Percentiles rank a stretch among this genome's conserved stretches.
phyloP scores from a whole-genome alignment of 257 asterid species.

The Forsythia suspensa region DNA sequence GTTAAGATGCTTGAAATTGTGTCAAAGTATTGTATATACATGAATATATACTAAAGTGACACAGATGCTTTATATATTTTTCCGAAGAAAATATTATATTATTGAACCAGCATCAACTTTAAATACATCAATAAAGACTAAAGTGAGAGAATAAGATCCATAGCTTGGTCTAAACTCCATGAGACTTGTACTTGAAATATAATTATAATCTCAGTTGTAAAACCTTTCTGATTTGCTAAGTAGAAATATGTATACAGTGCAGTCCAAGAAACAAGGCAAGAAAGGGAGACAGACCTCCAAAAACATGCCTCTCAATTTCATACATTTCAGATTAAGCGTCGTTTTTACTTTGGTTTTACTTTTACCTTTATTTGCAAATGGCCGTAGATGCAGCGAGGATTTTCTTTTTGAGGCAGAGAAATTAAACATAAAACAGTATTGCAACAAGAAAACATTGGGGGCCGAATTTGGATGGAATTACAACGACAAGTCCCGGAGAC shows the following conservation, averaged over 20 bases:
- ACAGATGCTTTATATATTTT: too few relatives aligned
- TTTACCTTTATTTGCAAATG: conserved; percentile 20
- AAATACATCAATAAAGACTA: too few relatives aligned
- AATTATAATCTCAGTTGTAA: not conserved
- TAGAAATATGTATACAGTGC: too few relatives aligned
- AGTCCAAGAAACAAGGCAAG: too few relatives aligned
- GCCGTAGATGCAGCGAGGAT: conserved; percentile 27
- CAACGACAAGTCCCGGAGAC: conserved; percentile 21
- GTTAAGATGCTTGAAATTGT: too few relatives aligned
- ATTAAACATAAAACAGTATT: conserved; percentile 21
- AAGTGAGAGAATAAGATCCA: not conserved
- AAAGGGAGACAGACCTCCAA: too few relatives aligned
- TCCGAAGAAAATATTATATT: too few relatives aligned
- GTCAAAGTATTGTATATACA: too few relatives aligned
- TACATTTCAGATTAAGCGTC: not conserved
- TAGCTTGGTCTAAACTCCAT: not conserved
- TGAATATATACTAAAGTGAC: too few relatives aligned
- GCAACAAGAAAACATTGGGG: conserved; percentile 33
- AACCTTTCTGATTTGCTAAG: not conserved
- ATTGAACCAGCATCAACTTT: too few relatives aligned
- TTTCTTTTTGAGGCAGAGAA: conserved; percentile 25
- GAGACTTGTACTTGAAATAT: not conserved
- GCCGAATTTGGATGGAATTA: conserved; percentile 54
- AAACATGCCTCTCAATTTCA: not conserved
- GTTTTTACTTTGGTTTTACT: not conserved